Base-by-base conservation (phyloP, 352 stramenopile genomes). In the Phytophthora boehmeriae region DNA sequence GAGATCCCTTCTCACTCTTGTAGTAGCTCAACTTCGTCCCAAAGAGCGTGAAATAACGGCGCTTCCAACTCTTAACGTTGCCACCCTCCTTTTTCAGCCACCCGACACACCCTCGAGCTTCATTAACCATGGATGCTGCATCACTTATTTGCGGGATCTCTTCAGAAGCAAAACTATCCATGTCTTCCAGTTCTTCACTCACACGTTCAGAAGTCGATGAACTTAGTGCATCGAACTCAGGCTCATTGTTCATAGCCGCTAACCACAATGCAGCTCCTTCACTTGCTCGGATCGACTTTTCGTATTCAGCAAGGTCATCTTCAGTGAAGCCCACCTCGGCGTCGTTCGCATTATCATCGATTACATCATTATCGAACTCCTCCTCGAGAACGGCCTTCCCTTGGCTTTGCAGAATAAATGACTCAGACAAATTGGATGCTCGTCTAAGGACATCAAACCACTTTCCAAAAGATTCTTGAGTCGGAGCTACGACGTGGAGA, bases 11-110 rank as follows among this genome's bases (percentile, higher is more conserved):
- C 22, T 80, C 75, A 39, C 75, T 89, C 56, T 93, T 92, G 51
- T 88, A 95, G 53, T 89, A 95, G 38, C 77, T 88, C 39, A 95
- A 59, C 50, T 73, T 92, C 19, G 75, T 73, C 2, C 77, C 82
- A 14, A 89, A 78, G 3, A 95, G 67, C 0, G 77, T 90, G 53
- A 92, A 95, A 57, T 87, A 95, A 11, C 83, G 78, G 0, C 67
- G 72, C 59, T 92, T 90, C 82, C 84, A 93, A 20, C 57, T 88
- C 71, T 89, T 91, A 19, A 90, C 63, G 10, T 65, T 76, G 1
- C 66, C 71, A 5, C 82, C 80, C 73, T 92, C 68, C 56, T 92
- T 91, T 38, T 71, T 72, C 8, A 95, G 62, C 86, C 86, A 95
- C 0, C 86, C 86, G 2, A 73, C 71, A 65, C 80, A 89, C 19